Evolutionary conservation across 257 asterid species (phyloP), one percentile per base, ranked within the genome.

Genomic region (Knoxia roxburghii): DNA sequence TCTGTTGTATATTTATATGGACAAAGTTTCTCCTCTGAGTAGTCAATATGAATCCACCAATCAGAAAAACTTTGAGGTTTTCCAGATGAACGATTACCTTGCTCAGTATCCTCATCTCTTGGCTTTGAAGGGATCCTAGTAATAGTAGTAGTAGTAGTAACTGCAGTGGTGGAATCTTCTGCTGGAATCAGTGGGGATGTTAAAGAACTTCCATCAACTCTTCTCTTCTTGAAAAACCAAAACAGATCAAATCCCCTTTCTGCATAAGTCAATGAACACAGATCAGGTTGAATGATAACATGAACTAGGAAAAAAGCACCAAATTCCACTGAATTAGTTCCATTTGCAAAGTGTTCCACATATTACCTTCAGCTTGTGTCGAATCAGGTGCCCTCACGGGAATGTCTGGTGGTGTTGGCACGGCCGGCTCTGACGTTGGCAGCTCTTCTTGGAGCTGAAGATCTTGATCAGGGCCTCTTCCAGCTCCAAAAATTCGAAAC

Each of bases 401-500:
- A 33, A 54, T 13, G 11, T 10, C 18, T 37, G 41, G 41, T 9
- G 41, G 14, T 12, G 15, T 12, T 1, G 48, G 48, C 45, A 17
- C 15, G 6, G 43, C 17, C 23, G 12, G 27, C 32, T 33, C 64
- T 17, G 64, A 33, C 11, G 64, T 30, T 1, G 64, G 43, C 26
- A 32, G 64, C 64, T 58, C 64, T 30, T 58, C 64, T 57, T 57
- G 62, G 18, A 58, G 46, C 45, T 20, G 64, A 33, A 40, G 20
- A 35, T 11, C 18, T 35, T 59, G 41, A 20, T 64, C 76, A n/a
- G 53, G 53, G 17, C 15, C 71, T 23, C 64, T 59, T 43, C 65
- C 58, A n/a, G 29, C 48, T 49, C 80, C 79, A 37, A 86, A 85
- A 35, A 83, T 43, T 7, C 67, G 52, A 26, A 85, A 76, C 3